A percentile compares a stretch with the other conserved stretches of the same genome.
Conservation (phyloP, 768 basidiomycete genomes). For the Boletus fagicola region DNA sequence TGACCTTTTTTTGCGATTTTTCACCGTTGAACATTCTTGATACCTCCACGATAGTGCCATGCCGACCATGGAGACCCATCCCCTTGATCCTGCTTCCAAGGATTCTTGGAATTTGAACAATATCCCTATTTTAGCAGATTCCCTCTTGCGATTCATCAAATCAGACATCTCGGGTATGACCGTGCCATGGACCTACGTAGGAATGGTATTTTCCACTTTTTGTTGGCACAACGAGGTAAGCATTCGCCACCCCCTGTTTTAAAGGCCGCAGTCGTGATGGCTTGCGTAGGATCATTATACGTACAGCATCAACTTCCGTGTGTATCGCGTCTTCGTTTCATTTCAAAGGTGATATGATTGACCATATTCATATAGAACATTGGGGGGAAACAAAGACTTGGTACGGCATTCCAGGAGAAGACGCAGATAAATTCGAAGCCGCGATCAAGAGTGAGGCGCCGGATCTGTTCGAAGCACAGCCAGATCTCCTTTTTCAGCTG, state of each 20-base stretch:
- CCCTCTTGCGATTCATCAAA: conserved; percentile 94
- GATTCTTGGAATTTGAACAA: conserved; percentile 99
- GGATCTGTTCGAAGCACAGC: conserved; percentile 96
- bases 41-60: conserved; percentile 61
- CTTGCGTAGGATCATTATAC: conserved; percentile 87
- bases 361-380: conserved; percentile 63
- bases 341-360: conserved; percentile 26
- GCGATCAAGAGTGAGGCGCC: conserved; percentile 95
- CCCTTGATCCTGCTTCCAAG: conserved; percentile 78
- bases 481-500: conserved; percentile 94
- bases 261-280: conserved; percentile 24
- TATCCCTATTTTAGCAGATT: conserved; percentile 89
- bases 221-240: conserved; percentile 98
- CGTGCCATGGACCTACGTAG: conserved; percentile 98
- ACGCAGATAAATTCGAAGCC: conserved; percentile 94
- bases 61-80: conserved; percentile 94
- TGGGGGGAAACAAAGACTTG: conserved; percentile 99
- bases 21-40: conserved; percentile 28
- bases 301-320: conserved; percentile 92
- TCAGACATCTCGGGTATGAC: conserved; percentile 99
- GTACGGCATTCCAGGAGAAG: conserved; percentile 97
- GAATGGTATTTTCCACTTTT: conserved; percentile 98
- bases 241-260: conserved; percentile 17
- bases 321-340: conserved; percentile 32
- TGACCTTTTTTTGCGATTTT: conserved; percentile 17